Base-by-base conservation (phyloP, 2,329 filamentous ascomycete genomes). In the Coniochaeta pulveracea region DNA sequence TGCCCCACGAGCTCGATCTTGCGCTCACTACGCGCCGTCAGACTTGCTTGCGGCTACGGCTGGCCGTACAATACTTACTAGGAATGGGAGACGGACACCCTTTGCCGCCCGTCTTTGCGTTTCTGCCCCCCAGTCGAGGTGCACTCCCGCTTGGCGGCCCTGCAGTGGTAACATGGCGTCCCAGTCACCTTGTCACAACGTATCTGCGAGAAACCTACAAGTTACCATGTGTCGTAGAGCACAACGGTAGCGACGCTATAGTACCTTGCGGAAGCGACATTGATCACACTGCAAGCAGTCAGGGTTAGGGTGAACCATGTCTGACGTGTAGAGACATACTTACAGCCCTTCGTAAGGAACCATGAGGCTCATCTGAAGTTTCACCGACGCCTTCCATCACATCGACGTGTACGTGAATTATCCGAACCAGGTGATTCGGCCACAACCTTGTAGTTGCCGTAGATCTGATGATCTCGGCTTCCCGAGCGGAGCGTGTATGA, bases 1-100 rank as follows among this genome's bases (percentile, higher is more conserved):
- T 51, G 47, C 36, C 59, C 57, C 31, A 61, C 57, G 28, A 48
- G 42, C 36, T 60, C 57, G 28, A 61, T 47, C 36, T 49, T 49
- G 16, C 42, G 41, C 37, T 49, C 46, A 24, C 46, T 48, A 29
- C 3, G 18, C 15, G 16, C 15, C 28, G 19, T 16, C 28, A 8
- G 24, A 11, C 14, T 12, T 21, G 27, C 5, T 7, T 18, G 10
- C 5, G 10, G 19, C 34, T 6, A 18, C n/a, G 3, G 10, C 26
- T 3, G 26, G 3, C 6, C 11, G 10, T n/a, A n/a, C 4, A 10
- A 29, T 23, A 57, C 66, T 43, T 52, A 74, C 69, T 75, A 75
- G 61, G 73, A 69, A 26, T 67, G 69, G 3, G 70, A 72, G 37
- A 75, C 73, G 40, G 74, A 55, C 23, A 75, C 69, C 35, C 70